Conservation (phyloP, 2,329 filamentous ascomycete genomes). For the Botrytis deweyae region DNA sequence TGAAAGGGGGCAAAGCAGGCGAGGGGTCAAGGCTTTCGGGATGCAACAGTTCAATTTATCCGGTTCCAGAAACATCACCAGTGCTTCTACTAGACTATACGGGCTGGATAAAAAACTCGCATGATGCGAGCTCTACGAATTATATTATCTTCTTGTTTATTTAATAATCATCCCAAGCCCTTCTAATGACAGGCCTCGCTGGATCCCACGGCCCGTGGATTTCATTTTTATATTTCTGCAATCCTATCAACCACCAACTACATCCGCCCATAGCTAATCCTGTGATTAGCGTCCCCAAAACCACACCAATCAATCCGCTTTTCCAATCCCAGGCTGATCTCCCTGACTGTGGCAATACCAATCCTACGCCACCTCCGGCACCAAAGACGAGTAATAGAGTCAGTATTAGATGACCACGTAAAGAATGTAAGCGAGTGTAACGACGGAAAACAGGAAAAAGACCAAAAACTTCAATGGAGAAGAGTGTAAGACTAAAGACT, state of each 20-base stretch:
- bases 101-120: background rate
- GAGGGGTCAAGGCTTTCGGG: background rate
- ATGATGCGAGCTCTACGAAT: background rate
- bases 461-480: slow-evolving; percentile 96
- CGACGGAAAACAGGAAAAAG: slow-evolving; percentile 97
- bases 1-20: background rate
- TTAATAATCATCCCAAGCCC: slow-evolving; percentile 21
- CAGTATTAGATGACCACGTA: slow-evolving; percentile 74
- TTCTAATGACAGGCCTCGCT: slow-evolving; percentile 78
- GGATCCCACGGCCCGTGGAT: slow-evolving; percentile 98
- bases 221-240: slow-evolving; percentile 99
- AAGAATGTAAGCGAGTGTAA: slow-evolving; percentile 78
- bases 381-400: slow-evolving; percentile 75
- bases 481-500: slow-evolving; percentile 91
- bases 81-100: background rate
- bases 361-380: slow-evolving; percentile 74
- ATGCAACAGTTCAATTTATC: background rate
- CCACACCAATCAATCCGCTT: slow-evolving; percentile 58
- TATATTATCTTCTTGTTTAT: background rate
- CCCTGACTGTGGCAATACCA: slow-evolving; percentile 52
- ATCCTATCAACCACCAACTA: slow-evolving; percentile 95
- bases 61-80: background rate
- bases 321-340: slow-evolving; percentile 47
- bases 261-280: slow-evolving; percentile 85
- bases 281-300: slow-evolving; percentile 72